Percentiles rank a stretch among this genome's conserved stretches.
Conservation (phyloP, 495 filamentous ascomycete genomes). For the Daldinia decipiens region DNA sequence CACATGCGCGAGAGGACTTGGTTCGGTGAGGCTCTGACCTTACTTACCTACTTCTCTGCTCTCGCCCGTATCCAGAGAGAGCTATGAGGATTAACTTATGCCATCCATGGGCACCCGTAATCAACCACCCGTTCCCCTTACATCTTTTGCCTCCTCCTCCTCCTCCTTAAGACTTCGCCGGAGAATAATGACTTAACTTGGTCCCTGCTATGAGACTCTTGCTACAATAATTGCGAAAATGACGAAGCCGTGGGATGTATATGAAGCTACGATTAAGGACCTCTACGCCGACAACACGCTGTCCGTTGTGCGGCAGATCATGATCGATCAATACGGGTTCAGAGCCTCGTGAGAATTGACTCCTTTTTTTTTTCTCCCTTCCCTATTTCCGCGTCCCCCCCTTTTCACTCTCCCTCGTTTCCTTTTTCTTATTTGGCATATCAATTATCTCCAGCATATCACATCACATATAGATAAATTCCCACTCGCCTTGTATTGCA, state of each 20-base stretch:
- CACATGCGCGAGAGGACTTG: slow-evolving; percentile 3
- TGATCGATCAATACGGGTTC: slow-evolving; percentile 56
- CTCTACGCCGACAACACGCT: slow-evolving; percentile 58
- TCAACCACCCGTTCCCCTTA: slow-evolving; percentile 1
- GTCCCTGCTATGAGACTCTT: not conserved
- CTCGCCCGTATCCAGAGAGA: not conserved
- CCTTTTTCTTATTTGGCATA: not conserved
- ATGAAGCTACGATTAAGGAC: slow-evolving; percentile 51
- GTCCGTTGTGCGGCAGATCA: slow-evolving; percentile 53
- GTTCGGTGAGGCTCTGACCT: slow-evolving; percentile 36
- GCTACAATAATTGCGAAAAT: slow-evolving; percentile 39
- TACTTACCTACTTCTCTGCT: not conserved
- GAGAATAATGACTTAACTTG: not conserved
- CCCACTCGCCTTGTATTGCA: not conserved
- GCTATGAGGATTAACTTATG: slow-evolving; percentile 8
- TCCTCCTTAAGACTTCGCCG: not conserved
- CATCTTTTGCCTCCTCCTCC: slow-evolving; percentile 3
- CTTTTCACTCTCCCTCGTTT: slow-evolving; percentile 1
- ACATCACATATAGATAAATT: too few species aligned
- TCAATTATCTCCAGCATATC: not conserved
- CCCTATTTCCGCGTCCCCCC: not conserved
- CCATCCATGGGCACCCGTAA: not conserved
- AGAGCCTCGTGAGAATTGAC: slow-evolving; percentile 56
- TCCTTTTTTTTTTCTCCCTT: not conserved
- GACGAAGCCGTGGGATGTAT: slow-evolving; percentile 57